Conservation (phyloP, 2,329 filamentous ascomycete species). For the Microascus cirrosus region DNA sequence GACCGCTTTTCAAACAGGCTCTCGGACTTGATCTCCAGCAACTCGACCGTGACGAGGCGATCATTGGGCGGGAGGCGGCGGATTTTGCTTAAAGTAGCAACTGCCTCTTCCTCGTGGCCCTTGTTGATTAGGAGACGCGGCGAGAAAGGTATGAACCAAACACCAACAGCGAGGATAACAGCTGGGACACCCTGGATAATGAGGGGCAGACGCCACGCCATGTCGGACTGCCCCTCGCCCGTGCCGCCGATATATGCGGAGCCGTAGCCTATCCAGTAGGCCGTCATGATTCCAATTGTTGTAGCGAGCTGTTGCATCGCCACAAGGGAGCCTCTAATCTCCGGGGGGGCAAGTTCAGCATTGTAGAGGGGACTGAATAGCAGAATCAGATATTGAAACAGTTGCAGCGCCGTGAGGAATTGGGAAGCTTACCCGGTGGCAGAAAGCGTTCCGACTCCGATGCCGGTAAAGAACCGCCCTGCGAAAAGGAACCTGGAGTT, state of each 20-base stretch:
- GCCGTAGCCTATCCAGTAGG: slow-evolving; percentile 33
- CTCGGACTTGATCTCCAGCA: slow-evolving; percentile 27
- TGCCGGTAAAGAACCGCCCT: slow-evolving; percentile 35
- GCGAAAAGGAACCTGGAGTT: too few relatives aligned
- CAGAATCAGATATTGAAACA: too few relatives aligned
- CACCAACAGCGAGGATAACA: slow-evolving; percentile 8
- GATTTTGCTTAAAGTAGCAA: slow-evolving; percentile 40
- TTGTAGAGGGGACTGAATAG: slow-evolving; percentile 37
- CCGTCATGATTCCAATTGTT: slow-evolving; percentile 42
- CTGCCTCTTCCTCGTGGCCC: slow-evolving; percentile 37
- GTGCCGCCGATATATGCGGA: slow-evolving; percentile 35
- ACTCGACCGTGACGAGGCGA: slow-evolving; percentile 38
- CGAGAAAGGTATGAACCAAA: slow-evolving; percentile 48
- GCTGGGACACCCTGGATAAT: slow-evolving; percentile 13
- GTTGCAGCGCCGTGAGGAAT: too few relatives aligned
- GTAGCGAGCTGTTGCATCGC: slow-evolving; percentile 55
- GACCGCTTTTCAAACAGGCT: slow-evolving; percentile 25
- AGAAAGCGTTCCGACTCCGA: slow-evolving; percentile 37
- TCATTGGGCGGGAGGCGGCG: slow-evolving; percentile 44
- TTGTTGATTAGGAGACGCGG: slow-evolving; percentile 51
- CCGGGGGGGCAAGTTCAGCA: slow-evolving; percentile 45
- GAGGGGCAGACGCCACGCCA: slow-evolving; percentile 25
- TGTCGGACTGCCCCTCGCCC: slow-evolving; percentile 26
- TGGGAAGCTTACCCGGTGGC: too few relatives aligned
- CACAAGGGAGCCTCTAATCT: slow-evolving; percentile 55